Evolutionary conservation across 2,329 filamentous ascomycete species (phyloP).

Genomic region (Rhytidhysteron rufulum): DNA sequence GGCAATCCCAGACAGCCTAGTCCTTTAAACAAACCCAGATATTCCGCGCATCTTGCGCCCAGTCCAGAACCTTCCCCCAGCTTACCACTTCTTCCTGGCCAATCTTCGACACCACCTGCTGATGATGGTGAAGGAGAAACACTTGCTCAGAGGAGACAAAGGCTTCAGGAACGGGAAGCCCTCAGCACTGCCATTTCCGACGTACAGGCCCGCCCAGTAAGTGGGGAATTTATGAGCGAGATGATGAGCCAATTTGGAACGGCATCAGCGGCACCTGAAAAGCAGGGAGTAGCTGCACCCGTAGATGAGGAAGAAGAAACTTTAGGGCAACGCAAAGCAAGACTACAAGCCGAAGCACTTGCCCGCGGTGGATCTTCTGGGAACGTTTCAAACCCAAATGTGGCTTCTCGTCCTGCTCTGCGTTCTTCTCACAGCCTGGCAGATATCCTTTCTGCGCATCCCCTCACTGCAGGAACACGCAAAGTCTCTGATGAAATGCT

Average conservation of each 20-base stretch:
- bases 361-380: constrained; percentile 36
- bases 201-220: constrained; percentile 51
- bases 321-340: constrained; percentile 69
- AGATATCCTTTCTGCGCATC: constrained; percentile 57
- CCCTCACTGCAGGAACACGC: constrained; percentile 33
- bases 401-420: constrained; percentile 30
- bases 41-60: constrained; percentile 16
- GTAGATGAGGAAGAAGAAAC: constrained; percentile 69
- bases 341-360: constrained; percentile 68
- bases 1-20: constrained; percentile 39
- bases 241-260: constrained; percentile 51
- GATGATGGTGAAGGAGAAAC: constrained; percentile 56
- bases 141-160: constrained; percentile 60
- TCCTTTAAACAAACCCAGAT: too few relatives aligned
- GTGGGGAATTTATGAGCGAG: constrained; percentile 64
- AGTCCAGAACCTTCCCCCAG: constrained; percentile 15
- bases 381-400: background rate
- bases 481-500: constrained; percentile 34
- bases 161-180: constrained; percentile 59
- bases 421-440: constrained; percentile 54
- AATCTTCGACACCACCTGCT: constrained; percentile 22
- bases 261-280: constrained; percentile 24
- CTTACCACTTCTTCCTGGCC: constrained; percentile 22
- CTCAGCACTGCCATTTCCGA: constrained; percentile 42
- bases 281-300: constrained; percentile 22